A percentile compares a stretch with the other conserved stretches of the same genome.
These are phyloP conservation scores for Pythium pectinolyticum DNA, from an alignment of 352 stramenopile species.

Conservation along the genomic window DNA sequence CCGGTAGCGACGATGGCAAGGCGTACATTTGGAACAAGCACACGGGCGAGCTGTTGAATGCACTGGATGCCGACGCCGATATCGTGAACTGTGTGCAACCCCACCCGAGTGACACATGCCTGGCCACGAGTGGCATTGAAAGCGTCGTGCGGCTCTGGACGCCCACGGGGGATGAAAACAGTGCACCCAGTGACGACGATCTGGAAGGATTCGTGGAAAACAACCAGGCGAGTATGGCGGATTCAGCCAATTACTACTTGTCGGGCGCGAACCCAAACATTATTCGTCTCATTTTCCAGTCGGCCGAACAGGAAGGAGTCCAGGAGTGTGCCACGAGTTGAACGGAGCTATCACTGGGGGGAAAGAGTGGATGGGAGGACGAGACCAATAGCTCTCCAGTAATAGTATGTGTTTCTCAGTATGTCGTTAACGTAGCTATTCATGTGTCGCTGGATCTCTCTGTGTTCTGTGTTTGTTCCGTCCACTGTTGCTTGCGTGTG, in stretches of 20 bases:
- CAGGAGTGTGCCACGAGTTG: conserved; percentile 73
- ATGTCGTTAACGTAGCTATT: too few relatives aligned
- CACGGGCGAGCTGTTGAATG: conserved; percentile 78
- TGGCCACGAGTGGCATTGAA: conserved; percentile 85
- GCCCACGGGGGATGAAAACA: conserved; percentile 46
- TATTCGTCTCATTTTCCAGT: conserved; percentile 70
- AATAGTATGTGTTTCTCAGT: too few relatives aligned
- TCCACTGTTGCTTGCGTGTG: background rate
- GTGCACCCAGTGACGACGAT: conserved; percentile 43
- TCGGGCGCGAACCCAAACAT: conserved; percentile 52
- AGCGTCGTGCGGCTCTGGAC: conserved; percentile 81
- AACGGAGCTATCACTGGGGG: background rate
- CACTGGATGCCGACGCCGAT: conserved; percentile 78
- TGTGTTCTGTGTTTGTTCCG: background rate
- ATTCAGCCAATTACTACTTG: conserved; percentile 46
- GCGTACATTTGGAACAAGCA: conserved; percentile 86
- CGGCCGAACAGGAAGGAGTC: conserved; percentile 52
- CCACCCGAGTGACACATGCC: conserved; percentile 72
- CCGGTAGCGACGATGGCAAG: conserved; percentile 83
- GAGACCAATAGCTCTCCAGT: too few relatives aligned
- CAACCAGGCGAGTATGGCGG: conserved; percentile 74
- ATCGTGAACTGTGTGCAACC: conserved; percentile 90
- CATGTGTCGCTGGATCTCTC: background rate
- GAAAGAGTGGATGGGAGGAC: too few relatives aligned
- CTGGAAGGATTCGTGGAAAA: conserved; percentile 48